phyloP scores from a whole-genome alignment of 2,329 filamentous ascomycete species.

The Kalmusia sp. region DNA sequence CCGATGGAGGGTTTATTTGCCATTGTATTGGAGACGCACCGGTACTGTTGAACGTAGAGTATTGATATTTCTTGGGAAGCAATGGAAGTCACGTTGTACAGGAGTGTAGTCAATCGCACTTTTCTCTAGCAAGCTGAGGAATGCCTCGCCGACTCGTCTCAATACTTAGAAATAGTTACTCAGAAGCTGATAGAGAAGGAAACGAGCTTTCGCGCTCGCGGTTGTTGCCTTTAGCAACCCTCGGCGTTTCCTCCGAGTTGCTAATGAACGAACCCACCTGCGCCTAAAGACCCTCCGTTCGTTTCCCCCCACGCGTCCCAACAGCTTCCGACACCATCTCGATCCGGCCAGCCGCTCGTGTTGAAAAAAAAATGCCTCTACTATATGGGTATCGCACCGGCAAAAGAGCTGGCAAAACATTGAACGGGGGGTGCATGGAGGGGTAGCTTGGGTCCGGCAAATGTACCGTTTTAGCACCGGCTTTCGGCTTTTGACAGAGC shows the following conservation, averaged over 20 bases:
- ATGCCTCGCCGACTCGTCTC: no score
- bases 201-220: no score
- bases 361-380: constrained; percentile 12
- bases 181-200: no score
- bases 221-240: no score
- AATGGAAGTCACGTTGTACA: not conserved
- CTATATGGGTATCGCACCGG: constrained; percentile 8
- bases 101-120: no score
- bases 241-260: not conserved
- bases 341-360: not conserved
- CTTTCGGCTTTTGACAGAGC: not conserved
- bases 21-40: constrained; percentile 24
- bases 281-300: not conserved
- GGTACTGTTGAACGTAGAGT: not conserved
- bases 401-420: constrained; percentile 21
- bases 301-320: not conserved
- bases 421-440: constrained; percentile 8
- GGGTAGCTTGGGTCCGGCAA: constrained; percentile 22
- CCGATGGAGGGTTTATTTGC: constrained; percentile 59
- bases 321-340: constrained; percentile 1
- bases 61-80: not conserved
- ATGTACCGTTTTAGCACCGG: not conserved
- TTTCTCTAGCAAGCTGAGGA: no score
- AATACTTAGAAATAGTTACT: no score
- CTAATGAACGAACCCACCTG: not conserved